Percentiles rank a stretch among this genome's conserved stretches.
phyloP scores from a whole-genome alignment of 345 rosid genomes.

The Euphorbia tirucalli region DNA sequence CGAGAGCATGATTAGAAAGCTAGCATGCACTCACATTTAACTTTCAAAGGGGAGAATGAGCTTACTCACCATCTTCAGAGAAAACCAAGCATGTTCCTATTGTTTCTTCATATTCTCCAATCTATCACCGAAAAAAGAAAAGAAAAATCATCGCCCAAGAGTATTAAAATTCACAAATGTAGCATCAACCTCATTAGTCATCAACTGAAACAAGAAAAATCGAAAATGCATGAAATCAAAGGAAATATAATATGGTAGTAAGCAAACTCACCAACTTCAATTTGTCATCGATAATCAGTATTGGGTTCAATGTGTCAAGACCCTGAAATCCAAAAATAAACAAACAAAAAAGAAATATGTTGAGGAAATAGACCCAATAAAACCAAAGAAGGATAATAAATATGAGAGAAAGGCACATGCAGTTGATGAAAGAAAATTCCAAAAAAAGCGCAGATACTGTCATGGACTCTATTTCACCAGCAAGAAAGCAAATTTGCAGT shows the following conservation, averaged over 20 bases:
- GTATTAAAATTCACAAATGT: not conserved
- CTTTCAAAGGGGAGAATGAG: not conserved
- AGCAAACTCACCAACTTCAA: constrained; percentile 50
- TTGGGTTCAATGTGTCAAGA: constrained; percentile 53
- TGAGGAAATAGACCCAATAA: not conserved
- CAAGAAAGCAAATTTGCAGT: not conserved
- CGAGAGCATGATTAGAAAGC: not conserved
- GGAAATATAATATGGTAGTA: not conserved
- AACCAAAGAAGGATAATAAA: not conserved
- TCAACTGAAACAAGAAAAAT: not conserved
- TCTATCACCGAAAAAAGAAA: constrained; percentile 26
- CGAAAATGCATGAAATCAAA: not conserved
- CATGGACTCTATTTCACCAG: not conserved
- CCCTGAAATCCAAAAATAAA: constrained; percentile 38
- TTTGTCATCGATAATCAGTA: constrained; percentile 46
- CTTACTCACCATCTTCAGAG: constrained; percentile 48
- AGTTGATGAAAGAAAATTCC: not conserved
- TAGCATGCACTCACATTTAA: not conserved
- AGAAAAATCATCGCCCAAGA: not conserved
- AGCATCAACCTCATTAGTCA: not conserved
- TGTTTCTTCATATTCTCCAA: constrained; percentile 61
- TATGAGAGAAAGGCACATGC: not conserved
- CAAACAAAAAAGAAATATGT: no score
- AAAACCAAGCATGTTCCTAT: constrained; percentile 54
- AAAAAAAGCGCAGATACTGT: not conserved